These are phyloP conservation scores for Pisolithus albus DNA, from an alignment of 768 basidiomycete genomes.

Conservation along the genomic window DNA sequence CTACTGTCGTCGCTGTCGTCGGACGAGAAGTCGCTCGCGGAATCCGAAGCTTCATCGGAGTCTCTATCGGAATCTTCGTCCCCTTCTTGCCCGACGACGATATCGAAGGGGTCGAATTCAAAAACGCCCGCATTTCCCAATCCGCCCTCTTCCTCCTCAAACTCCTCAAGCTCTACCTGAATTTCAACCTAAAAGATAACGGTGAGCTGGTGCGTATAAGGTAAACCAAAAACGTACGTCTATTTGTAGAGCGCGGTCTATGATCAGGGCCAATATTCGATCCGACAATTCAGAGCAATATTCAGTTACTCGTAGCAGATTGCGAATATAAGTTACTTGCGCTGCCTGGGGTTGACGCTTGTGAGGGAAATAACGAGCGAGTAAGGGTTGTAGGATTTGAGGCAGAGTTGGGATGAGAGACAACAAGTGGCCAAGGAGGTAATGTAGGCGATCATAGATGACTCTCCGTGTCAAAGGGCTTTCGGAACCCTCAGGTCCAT, in stretches of 20 bases:
- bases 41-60: slow-evolving; percentile 42
- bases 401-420: slow-evolving; percentile 88
- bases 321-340: slow-evolving; percentile 88
- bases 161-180: slow-evolving; percentile 89
- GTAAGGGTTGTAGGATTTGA: slow-evolving; percentile 76
- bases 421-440: slow-evolving; percentile 80
- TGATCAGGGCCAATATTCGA: slow-evolving; percentile 75
- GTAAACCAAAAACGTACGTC: slow-evolving; percentile 54
- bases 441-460: slow-evolving; percentile 82
- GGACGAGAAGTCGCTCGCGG: slow-evolving; percentile 72
- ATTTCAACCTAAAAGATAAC: slow-evolving; percentile 71
- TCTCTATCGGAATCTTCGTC: slow-evolving; percentile 51
- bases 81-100: slow-evolving; percentile 70
- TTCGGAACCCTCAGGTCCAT: slow-evolving; percentile 56
- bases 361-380: slow-evolving; percentile 84
- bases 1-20: slow-evolving; percentile 52
- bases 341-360: slow-evolving; percentile 77
- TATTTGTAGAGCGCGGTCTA: slow-evolving; percentile 93
- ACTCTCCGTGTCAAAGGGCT: slow-evolving; percentile 71
- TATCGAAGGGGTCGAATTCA: slow-evolving; percentile 82
- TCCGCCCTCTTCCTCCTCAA: slow-evolving; percentile 56
- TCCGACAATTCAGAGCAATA: slow-evolving; percentile 89
- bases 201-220: background rate
- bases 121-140: slow-evolving; percentile 54
- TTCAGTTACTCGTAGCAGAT: slow-evolving; percentile 70